These are phyloP conservation scores for Alnus rubra DNA, from an alignment of 306 rosid species.

Conservation along the genomic window DNA sequence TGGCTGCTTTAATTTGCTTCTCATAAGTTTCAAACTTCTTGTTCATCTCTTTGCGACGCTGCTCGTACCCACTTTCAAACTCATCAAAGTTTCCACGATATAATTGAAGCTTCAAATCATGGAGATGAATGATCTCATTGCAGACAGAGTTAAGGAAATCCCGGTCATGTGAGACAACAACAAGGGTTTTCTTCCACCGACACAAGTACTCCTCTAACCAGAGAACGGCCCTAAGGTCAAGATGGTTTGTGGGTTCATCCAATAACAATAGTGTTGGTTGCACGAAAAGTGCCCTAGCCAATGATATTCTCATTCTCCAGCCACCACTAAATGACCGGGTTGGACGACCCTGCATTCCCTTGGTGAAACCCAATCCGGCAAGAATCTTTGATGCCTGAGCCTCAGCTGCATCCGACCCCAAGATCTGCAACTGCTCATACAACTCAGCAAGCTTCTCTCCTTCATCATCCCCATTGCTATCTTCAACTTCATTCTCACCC, in stretches of 20 bases:
- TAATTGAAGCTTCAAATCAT: constrained; percentile 72
- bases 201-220: constrained; percentile 80
- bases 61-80: constrained; percentile 77
- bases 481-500: constrained; percentile 33
- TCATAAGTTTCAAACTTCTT: constrained; percentile 66
- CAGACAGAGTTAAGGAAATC: constrained; percentile 77
- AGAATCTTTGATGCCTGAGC: constrained; percentile 79
- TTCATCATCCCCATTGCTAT: constrained; percentile 40
- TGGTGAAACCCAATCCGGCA: constrained; percentile 78
- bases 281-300: constrained; percentile 75
- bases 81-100: constrained; percentile 75
- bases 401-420: constrained; percentile 78
- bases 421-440: constrained; percentile 54
- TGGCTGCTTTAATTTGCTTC: constrained; percentile 63
- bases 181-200: constrained; percentile 75
- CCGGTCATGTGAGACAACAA: constrained; percentile 70
- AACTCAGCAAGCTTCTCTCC: constrained; percentile 75
- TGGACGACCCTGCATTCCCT: constrained; percentile 68
- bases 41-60: constrained; percentile 76
- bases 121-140: constrained; percentile 71
- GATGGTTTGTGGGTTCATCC: constrained; percentile 73
- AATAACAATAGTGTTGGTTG: constrained; percentile 74
- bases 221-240: constrained; percentile 77
- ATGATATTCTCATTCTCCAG: constrained; percentile 72
- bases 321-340: constrained; percentile 82